Evolutionary conservation across 495 filamentous ascomycete species (phyloP), one percentile per base, ranked within the genome.

Genomic region (Talaromyces ruber): DNA sequence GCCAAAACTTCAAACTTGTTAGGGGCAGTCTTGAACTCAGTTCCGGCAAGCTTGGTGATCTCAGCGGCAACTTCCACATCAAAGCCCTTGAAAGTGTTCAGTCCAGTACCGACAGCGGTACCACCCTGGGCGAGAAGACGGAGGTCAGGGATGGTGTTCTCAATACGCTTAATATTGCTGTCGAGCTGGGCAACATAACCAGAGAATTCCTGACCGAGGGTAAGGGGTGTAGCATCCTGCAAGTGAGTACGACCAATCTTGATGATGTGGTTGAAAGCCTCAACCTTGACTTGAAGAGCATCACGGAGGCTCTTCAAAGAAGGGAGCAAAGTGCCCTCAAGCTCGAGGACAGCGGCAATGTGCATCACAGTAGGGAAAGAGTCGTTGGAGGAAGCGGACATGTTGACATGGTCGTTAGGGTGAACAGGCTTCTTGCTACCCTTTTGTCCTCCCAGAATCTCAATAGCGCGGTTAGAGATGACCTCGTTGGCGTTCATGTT

Each of bases 401-500:
- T 96, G 84, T 98, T 98, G 73, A 98, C 94, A 75, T 98, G 94
- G 79, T 98, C 94, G 76, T 98, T 98, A 62, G 94, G 94, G 80
- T 98, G 94, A 43, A 98, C 94, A 29, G 94, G 94, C 81, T 94
- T 96, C 86, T 98, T 98, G 77, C 81, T 84, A 60, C 94, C 94
- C 88, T 92, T 97, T 65, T 81, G 84, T 65, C 94, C 94, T 62
- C 94, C 94, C 16, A 98, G 82, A 62, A 98, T 94, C 80, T 98
- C 95, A 74, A 98, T 98, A 47, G 94, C 94, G 63, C 94, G 91
- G 84, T 98, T 98, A 63, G 93, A 97, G 78, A 98, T 98, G 74
- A 98, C 94, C 79, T 98, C 94, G 78, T 98, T 98, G 72, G 94
- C 93, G 82, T 98, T 98, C 94, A 98, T 98, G 85, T 98, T 98